A percentile compares a stretch with the other conserved stretches of the same genome.
Conservation (phyloP, 257 asterid species). For the Penstemon newberryi region DNA sequence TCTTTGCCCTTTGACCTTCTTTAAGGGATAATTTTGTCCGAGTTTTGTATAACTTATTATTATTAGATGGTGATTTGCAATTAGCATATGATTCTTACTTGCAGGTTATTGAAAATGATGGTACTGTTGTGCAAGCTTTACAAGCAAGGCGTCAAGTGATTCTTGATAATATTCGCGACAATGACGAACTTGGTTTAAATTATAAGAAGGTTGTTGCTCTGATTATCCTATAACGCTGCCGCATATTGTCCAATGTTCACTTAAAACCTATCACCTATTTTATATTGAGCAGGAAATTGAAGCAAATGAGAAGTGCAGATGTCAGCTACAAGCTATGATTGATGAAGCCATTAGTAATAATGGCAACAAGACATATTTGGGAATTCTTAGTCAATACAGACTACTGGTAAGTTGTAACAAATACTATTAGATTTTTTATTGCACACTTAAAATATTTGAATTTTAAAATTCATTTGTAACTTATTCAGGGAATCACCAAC, state of each 20-base stretch:
- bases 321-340: constrained; percentile 79
- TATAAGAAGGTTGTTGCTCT: constrained; percentile 68
- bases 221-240: constrained; percentile 7
- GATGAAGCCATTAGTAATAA: constrained; percentile 86
- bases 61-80: constrained; percentile 1
- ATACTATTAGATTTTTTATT: constrained; percentile 14
- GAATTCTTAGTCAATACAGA: constrained; percentile 88
- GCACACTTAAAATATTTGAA: background rate
- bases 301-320: constrained; percentile 74
- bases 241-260: constrained; percentile 21
- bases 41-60: constrained; percentile 19
- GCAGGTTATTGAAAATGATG: constrained; percentile 76
- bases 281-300: constrained; percentile 70
- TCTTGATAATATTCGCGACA: constrained; percentile 94
- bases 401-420: constrained; percentile 84
- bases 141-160: constrained; percentile 85
- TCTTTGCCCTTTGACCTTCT: constrained; percentile 8
- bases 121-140: constrained; percentile 70
- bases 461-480: constrained; percentile 18
- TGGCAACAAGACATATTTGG: constrained; percentile 80
- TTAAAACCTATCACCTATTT: constrained; percentile 20
- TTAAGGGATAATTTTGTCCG: constrained; percentile 3
- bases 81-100: constrained; percentile 20
- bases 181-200: constrained; percentile 82
- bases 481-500: constrained; percentile 72